Conservation (phyloP, 2,329 filamentous ascomycete species). For the Nannizziopsis arthrosporioides region DNA sequence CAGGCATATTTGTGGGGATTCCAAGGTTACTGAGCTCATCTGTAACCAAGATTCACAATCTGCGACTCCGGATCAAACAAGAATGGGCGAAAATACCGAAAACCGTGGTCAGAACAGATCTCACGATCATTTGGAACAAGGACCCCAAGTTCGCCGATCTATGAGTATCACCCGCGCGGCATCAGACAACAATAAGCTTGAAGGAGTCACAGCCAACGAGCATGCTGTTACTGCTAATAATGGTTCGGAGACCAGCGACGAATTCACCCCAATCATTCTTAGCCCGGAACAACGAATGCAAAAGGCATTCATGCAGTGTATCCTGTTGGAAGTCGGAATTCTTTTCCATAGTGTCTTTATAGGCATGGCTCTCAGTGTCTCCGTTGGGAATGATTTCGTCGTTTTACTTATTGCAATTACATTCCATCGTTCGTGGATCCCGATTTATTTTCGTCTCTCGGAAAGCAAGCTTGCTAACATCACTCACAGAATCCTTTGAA, state of each 20-base stretch:
- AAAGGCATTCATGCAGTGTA: constrained; percentile 59
- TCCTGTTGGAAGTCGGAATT: constrained; percentile 64
- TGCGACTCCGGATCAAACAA: neutral
- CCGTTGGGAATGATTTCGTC: constrained; percentile 26
- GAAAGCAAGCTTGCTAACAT: neutral
- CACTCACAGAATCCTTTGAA: constrained; percentile 25
- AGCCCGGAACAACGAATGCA: constrained; percentile 37
- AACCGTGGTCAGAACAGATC: constrained; percentile 17
- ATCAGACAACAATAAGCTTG: constrained; percentile 9
- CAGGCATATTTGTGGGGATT: constrained; percentile 20
- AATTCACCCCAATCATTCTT: constrained; percentile 12
- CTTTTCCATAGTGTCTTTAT: constrained; percentile 59
- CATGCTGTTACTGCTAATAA: neutral
- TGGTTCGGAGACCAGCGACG: neutral
- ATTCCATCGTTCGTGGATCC: constrained; percentile 25
- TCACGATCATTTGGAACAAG: constrained; percentile 16
- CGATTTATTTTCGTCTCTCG: neutral
- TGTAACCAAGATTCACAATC: neutral
- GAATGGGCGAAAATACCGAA: neutral
- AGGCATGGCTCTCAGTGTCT: constrained; percentile 29
- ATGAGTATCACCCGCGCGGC: constrained; percentile 17
- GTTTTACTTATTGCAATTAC: constrained; percentile 27
- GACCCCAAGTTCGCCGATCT: constrained; percentile 21
- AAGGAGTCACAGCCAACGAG: constrained; percentile 15
- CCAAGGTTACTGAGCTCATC: constrained; percentile 8